A percentile compares a stretch with the other conserved stretches of the same genome.
Evolutionary conservation across 2,329 filamentous ascomycete species (phyloP).

Genomic region (Alternaria gaisen): DNA sequence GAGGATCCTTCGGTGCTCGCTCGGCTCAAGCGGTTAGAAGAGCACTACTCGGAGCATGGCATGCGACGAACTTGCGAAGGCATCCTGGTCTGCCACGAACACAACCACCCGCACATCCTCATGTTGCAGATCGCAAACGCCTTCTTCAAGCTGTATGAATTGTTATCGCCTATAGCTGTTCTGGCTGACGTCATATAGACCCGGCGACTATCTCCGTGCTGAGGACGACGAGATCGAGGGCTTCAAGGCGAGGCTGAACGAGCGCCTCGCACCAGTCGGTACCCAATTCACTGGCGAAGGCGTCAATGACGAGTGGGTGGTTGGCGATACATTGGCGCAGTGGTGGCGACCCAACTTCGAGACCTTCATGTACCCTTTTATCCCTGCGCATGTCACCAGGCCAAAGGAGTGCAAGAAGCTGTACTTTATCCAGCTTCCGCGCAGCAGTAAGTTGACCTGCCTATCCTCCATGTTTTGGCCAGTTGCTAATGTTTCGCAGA

Average conservation of each 20-base stretch:
- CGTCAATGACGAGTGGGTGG: slow-evolving; percentile 91
- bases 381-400: slow-evolving; percentile 92
- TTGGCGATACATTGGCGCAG: slow-evolving; percentile 93
- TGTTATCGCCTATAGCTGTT: not conserved
- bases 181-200: slow-evolving; percentile 56
- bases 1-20: slow-evolving; percentile 96
- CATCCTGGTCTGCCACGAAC: slow-evolving; percentile 96
- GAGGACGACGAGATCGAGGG: slow-evolving; percentile 91
- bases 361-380: slow-evolving; percentile 99
- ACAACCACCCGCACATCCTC: slow-evolving; percentile 97
- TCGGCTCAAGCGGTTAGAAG: slow-evolving; percentile 90
- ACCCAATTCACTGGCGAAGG: slow-evolving; percentile 81
- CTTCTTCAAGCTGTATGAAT: slow-evolving; percentile 88
- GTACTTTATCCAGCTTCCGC: slow-evolving; percentile 93
- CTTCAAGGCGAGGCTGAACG: slow-evolving; percentile 93
- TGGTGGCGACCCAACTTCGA: slow-evolving; percentile 99
- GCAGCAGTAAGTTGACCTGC: slow-evolving; percentile 73
- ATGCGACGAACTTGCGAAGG: slow-evolving; percentile 98
- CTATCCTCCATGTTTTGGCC: slow-evolving; percentile 8
- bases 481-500: slow-evolving; percentile 62
- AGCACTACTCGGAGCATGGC: slow-evolving; percentile 89
- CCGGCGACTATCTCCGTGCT: slow-evolving; percentile 90
- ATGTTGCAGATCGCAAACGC: slow-evolving; percentile 99
- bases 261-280: slow-evolving; percentile 91
- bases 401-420: slow-evolving; percentile 99